Percentiles rank a stretch among this genome's conserved stretches.
Conservation (phyloP, 306 rosid genomes). For the Crotalaria pallida region DNA sequence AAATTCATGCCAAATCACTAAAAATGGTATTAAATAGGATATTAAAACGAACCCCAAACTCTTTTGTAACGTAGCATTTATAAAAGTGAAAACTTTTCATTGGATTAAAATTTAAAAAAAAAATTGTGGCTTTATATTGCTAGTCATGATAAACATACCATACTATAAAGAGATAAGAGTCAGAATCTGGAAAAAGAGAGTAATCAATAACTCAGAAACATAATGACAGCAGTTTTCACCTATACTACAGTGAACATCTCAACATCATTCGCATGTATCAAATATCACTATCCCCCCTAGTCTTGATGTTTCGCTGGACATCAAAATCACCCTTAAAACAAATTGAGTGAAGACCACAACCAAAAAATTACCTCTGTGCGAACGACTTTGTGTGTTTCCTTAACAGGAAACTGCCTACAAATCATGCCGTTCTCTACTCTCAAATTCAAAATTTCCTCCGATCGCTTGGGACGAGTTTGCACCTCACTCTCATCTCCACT, state of each 20-base stretch:
- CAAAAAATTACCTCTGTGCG: constrained; percentile 65
- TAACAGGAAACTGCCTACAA: constrained; percentile 88
- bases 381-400: constrained; percentile 64
- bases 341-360: not conserved
- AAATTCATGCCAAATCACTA: not conserved
- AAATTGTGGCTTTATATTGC: not conserved
- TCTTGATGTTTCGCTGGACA: not conserved
- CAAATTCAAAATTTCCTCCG: constrained; percentile 70
- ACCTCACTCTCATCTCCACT: constrained; percentile 56
- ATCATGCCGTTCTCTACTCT: constrained; percentile 68
- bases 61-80: not conserved
- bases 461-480: constrained; percentile 45
- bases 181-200: not conserved
- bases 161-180: not conserved
- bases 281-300: not conserved
- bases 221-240: not conserved
- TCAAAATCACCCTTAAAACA: not conserved
- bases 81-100: not conserved
- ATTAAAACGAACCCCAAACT: not conserved
- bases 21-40: not conserved
- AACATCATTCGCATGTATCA: not conserved
- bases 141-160: not conserved
- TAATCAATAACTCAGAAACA: constrained; percentile 9
- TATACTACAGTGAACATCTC: constrained; percentile 9
- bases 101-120: not conserved